Evolutionary conservation across 768 basidiomycete species (phyloP), one percentile per base, ranked within the genome.

Genomic region (Mycena albidolilacea): DNA sequence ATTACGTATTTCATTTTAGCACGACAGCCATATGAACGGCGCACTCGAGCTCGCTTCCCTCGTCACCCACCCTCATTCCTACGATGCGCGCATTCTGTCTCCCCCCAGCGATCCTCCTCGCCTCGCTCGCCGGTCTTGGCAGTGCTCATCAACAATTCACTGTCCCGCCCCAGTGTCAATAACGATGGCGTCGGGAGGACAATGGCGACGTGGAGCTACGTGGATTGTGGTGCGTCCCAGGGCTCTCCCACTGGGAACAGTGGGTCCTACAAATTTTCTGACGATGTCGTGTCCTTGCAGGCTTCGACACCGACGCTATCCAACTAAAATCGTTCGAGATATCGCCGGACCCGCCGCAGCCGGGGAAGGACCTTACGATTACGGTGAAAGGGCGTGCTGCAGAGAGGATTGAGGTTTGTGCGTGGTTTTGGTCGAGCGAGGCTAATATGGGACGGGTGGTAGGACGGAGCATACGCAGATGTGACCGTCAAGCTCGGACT

Each of bases 391-490:
- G 92, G 6, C 79, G 75, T 1, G 93, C 91, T 3, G 72, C 79
- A 11, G 79, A 90, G 68, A 80, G 75, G 7, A 90, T 99, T 72
- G 86, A 93, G 85, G 97, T 97, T 10, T 0, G 55, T 23, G 3
- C 30, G 17, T 55, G 7, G 3, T 35, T 19, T 3, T 35, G 61
- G 10, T 1, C 48, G 48, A 50, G 48, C 48, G 23, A 9, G 7
- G n/a, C 50, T 17, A 21, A 44, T 21, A 17, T 55, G 9, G n/a
- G 14, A 30, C 30, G 30, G 30, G 4, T 30, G 30, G 7, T 75
- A 99, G 97, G 92, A 96, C 1, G 98, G 97, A 12, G 94, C 97
- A 41, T 95, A 90, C 78, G 97, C 93, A 7, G 91, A 97, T 77
- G 96, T 99, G 5, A 82, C 83, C 2, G 98, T 99, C 70, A 99